Evolutionary conservation across 2,329 filamentous ascomycete species (phyloP).

Genomic region (Stromatinia cepivora): DNA sequence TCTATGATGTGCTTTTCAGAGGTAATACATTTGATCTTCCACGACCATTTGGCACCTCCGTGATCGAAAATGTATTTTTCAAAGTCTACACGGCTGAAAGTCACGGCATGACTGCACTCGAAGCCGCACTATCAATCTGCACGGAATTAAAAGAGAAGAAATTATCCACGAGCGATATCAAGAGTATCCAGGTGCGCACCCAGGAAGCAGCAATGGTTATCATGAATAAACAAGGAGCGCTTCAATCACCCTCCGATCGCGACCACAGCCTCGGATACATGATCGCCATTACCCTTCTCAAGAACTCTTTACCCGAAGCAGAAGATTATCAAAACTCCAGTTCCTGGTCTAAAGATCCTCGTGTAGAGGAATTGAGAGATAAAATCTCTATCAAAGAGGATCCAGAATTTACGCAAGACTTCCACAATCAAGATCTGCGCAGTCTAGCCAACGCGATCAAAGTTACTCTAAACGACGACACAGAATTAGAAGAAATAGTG

Average conservation of each 20-base stretch:
- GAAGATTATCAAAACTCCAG: constrained; percentile 22
- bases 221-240: constrained; percentile 39
- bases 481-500: constrained; percentile 37
- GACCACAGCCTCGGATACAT: constrained; percentile 44
- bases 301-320: constrained; percentile 31
- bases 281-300: constrained; percentile 41
- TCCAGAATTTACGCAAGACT: constrained; percentile 39
- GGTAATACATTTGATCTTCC: constrained; percentile 33
- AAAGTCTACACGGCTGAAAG: constrained; percentile 39
- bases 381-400: constrained; percentile 39
- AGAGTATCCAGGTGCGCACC: constrained; percentile 38
- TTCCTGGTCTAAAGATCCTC: constrained; percentile 9
- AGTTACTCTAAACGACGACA: constrained; percentile 35
- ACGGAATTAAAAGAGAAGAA: constrained; percentile 26
- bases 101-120: constrained; percentile 42
- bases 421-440: constrained; percentile 37
- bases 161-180: constrained; percentile 32
- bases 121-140: constrained; percentile 38
- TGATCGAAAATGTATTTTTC: constrained; percentile 38
- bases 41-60: constrained; percentile 28
- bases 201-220: constrained; percentile 40
- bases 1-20: constrained; percentile 37
- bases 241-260: constrained; percentile 41
- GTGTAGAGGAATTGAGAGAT: constrained; percentile 29
- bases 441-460: constrained; percentile 38